Conservation (phyloP, 2,329 filamentous ascomycete genomes). For the Hypoxylon sp. region DNA sequence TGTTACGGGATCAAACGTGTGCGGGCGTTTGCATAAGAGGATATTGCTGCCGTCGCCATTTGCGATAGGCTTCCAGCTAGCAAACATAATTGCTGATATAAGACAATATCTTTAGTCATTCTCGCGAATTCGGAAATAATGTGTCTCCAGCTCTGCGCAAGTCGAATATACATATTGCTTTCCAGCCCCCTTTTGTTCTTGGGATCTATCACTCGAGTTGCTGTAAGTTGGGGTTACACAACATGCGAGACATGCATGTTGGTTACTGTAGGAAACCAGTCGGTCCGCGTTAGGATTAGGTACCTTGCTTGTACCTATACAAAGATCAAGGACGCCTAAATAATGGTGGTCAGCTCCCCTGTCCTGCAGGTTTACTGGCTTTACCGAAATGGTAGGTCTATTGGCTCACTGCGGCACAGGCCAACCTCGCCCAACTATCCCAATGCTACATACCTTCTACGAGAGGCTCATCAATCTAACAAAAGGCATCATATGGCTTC, state of each 20-base stretch:
- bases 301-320: too few relatives aligned
- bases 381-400: constrained; percentile 7
- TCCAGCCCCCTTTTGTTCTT: neutral
- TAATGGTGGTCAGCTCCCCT: constrained; percentile 1
- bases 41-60: constrained; percentile 10
- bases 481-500: constrained; percentile 8
- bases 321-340: neutral
- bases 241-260: neutral
- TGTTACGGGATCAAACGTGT: constrained; percentile 16
- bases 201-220: neutral
- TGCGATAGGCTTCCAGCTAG: constrained; percentile 14
- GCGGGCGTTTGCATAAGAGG: constrained; percentile 12
- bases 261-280: neutral
- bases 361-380: neutral
- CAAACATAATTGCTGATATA: constrained; percentile 10
- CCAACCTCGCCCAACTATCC: neutral
- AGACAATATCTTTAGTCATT: neutral
- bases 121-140: constrained; percentile 2
- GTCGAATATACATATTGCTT: constrained; percentile 2
- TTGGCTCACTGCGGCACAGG: constrained; percentile 11
- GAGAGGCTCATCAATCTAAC: constrained; percentile 3
- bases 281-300: too few relatives aligned
- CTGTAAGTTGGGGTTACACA: neutral
- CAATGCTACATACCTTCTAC: constrained; percentile 2
- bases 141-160: constrained; percentile 7